Base-by-base conservation (phyloP, 2,329 filamentous ascomycete genomes). In the Penicillium sclerotigenum region DNA sequence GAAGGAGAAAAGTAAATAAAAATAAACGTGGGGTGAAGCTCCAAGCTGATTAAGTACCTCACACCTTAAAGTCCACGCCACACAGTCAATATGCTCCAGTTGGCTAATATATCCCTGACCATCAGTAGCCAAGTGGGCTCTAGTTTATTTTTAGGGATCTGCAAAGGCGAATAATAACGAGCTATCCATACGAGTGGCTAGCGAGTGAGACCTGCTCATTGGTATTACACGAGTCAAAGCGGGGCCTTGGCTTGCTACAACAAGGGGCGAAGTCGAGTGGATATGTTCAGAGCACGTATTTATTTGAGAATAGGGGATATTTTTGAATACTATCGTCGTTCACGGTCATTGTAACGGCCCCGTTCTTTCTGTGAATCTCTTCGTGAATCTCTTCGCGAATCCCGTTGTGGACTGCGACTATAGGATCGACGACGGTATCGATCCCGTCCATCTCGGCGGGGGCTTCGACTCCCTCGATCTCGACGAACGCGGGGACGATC, bases 401-500 rank as follows among this genome's bases (percentile, higher is more conserved):
- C 65, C 38, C 56, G 53, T 18, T 56, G 51, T 22, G 70, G 66
- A 38, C 69, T 71, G 40, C 68, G 62, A 53, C 68, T 72, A 50
- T 65, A 56, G 8, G 67, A 73, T 57, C 72, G 69, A 54, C 75
- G 68, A 34, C 75, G 71, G 60, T 78, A 74, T 45, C 73, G 72
- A 63, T 63, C 64, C 47, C 72, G 50, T 11, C 58, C 52, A 48
- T 67, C 64, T 42, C 58, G 52, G 36, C 61, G 59, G 16, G 69
- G 66, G 40, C 68, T 69, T 53, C 68, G 65, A 61, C 67, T 70
- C 29, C 48, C 57, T 60, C 65, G 71, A 70, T 67, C 65, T 14
- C 61, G 68, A 54, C 66, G 62, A 31, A 65, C 57, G 40, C 66
- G 80, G 57, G 77, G 83, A 58, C 74, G 77, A 64, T 75, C 79